Conservation (phyloP, 495 filamentous ascomycete species). For the Daldinia vernicosa region DNA sequence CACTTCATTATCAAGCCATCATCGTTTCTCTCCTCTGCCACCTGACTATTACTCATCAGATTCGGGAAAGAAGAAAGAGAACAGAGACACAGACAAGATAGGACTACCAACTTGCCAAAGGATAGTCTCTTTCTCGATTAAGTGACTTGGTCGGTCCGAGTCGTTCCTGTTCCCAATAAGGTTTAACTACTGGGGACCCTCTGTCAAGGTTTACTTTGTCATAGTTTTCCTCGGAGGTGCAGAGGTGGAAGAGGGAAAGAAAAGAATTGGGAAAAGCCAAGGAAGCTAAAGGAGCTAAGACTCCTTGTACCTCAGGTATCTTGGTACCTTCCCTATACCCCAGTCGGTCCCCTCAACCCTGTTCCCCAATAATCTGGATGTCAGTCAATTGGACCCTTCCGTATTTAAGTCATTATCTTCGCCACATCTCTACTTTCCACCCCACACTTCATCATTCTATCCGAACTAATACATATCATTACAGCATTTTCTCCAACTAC, state of each 20-base stretch:
- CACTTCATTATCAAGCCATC: constrained; percentile 44
- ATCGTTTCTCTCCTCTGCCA: constrained; percentile 31
- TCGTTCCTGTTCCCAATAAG: constrained; percentile 32
- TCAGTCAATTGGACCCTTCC: constrained; percentile 23
- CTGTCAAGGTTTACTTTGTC: constrained; percentile 27
- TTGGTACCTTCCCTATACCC: constrained; percentile 19
- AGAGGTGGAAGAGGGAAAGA: constrained; percentile 18
- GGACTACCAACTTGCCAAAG: constrained; percentile 14
- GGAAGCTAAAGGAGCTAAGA: neutral
- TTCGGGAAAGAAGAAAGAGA: constrained; percentile 24
- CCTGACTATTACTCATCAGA: constrained; percentile 41
- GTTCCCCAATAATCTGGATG: constrained; percentile 10
- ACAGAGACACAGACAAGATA: constrained; percentile 14
- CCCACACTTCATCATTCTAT: constrained; percentile 37
- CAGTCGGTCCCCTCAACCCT: constrained; percentile 17
- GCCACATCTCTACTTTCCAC: constrained; percentile 34
- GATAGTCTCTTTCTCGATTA: constrained; percentile 32
- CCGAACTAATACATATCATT: constrained; percentile 23
- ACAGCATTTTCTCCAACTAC: constrained; percentile 7
- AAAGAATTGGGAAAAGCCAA: constrained; percentile 15
- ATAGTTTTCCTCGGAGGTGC: constrained; percentile 32
- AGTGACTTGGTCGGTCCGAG: constrained; percentile 35
- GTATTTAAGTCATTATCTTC: constrained; percentile 34
- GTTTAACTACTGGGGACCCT: constrained; percentile 29
- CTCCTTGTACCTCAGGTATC: constrained; percentile 33